Percentiles rank a stretch among this genome's conserved stretches.
These are phyloP conservation scores for Cryphonectria carpinicola DNA, from an alignment of 2,329 filamentous ascomycete species.

Conservation along the genomic window DNA sequence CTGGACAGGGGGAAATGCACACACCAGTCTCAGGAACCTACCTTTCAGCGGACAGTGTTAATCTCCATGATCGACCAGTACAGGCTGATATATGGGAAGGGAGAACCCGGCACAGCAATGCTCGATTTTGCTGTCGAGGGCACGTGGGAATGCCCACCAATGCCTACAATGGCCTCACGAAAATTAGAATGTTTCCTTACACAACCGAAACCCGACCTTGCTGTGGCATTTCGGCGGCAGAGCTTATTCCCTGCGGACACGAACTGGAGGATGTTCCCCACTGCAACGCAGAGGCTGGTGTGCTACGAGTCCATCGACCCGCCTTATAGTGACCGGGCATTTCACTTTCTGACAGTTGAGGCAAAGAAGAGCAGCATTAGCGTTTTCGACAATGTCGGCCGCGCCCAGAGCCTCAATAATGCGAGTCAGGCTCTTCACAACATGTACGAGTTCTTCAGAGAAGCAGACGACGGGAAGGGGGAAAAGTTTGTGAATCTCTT, in stretches of 20 bases:
- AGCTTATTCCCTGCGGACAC: background rate
- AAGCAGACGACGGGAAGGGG: background rate
- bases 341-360: constrained; percentile 19
- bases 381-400: background rate
- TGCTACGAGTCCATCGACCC: background rate
- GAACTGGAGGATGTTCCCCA: background rate
- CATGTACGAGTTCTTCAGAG: constrained; percentile 19
- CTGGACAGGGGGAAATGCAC: constrained; percentile 7
- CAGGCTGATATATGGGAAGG: constrained; percentile 16
- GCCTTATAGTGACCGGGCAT: background rate
- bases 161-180: constrained; percentile 10
- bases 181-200: background rate
- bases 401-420: constrained; percentile 14
- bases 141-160: constrained; percentile 14
- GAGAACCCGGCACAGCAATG: background rate
- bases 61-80: constrained; percentile 22
- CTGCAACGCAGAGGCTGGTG: background rate
- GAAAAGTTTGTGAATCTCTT: background rate
- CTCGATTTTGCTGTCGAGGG: constrained; percentile 22
- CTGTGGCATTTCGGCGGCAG: constrained; percentile 10
- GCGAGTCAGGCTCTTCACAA: constrained; percentile 20
- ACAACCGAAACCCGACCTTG: constrained; percentile 13
- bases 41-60: constrained; percentile 15
- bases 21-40: constrained; percentile 3
- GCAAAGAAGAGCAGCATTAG: background rate